These are phyloP conservation scores for Metschnikowia chrysomelidarum DNA, from an alignment of 805 yeast species.

Conservation along the genomic window DNA sequence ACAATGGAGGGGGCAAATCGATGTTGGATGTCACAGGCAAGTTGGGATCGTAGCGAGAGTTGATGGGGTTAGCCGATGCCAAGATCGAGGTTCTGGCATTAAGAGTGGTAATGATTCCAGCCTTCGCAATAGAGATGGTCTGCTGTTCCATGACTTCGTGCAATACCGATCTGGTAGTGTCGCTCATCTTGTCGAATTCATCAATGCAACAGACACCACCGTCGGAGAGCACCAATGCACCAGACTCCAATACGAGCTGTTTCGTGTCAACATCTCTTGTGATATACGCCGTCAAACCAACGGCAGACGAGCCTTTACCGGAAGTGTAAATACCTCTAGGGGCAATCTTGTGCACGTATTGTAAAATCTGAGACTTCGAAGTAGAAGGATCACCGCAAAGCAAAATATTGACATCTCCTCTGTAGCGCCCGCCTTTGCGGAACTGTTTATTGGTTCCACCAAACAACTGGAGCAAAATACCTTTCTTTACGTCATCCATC, in stretches of 20 bases:
- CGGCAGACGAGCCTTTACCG: slow-evolving; percentile 99
- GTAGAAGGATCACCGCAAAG: slow-evolving; percentile 99
- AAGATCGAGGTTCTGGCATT: slow-evolving; percentile 95
- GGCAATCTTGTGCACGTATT: slow-evolving; percentile 94
- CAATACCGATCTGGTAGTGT: slow-evolving; percentile 87
- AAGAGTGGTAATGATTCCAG: slow-evolving; percentile 95
- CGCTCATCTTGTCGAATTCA: slow-evolving; percentile 97
- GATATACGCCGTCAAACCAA: slow-evolving; percentile 95
- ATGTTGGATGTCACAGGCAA: slow-evolving; percentile 93
- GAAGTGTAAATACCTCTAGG: slow-evolving; percentile 98
- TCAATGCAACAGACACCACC: slow-evolving; percentile 99
- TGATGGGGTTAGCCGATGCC: slow-evolving; percentile 97
- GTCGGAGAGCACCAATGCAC: slow-evolving; percentile 94
- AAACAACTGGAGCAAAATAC: slow-evolving; percentile 85
- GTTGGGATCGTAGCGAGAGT: slow-evolving; percentile 92
- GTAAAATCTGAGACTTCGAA: slow-evolving; percentile 89
- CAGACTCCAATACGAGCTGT: slow-evolving; percentile 90
- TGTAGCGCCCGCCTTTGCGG: slow-evolving; percentile 85
- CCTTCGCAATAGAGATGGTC: slow-evolving; percentile 96
- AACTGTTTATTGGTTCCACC: slow-evolving; percentile 94
- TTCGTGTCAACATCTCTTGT: slow-evolving; percentile 92
- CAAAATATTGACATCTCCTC: slow-evolving; percentile 92
- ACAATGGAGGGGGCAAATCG: slow-evolving; percentile 92
- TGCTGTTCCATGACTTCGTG: slow-evolving; percentile 99
- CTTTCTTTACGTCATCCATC: slow-evolving; percentile 95